Evolutionary conservation across 768 basidiomycete genomes (phyloP), one percentile per base, ranked within the genome.

Genomic region (Hericium rajendrae): DNA sequence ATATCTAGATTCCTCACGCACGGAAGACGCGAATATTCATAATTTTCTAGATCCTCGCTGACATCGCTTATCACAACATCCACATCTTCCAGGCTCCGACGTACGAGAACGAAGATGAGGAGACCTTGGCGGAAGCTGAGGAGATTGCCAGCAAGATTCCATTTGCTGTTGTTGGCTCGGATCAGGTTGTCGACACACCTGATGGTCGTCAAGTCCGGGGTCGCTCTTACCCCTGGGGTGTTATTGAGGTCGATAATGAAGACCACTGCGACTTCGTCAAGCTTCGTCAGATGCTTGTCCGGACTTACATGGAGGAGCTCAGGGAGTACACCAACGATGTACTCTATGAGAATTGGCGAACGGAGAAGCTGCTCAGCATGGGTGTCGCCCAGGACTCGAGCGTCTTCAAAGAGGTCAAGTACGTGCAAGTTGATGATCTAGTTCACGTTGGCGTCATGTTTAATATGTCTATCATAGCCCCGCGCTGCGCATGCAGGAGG

Each of bases 341-440:
- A 39, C 80, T 99, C 57, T 99, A 99, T 70, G 97, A 99, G 80
- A 91, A 97, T 71, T 99, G 97, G 86, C 81, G 97, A 75, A 91
- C 88, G 59, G 93, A 97, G 71, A 98, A 98, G 73, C 76, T 99
- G 57, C 75, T 91, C 69, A 89, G 85, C 70, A 97, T 99, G 97
- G 97, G 97, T 68, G 94, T 99, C 57, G 85, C 91, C 39, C 97
- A 99, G 70, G 97, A 99, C 68, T 90, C 91, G 43, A 89, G 84
- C 54, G 97, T 99, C 43, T 99, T 99, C 88, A 94, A 92, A 77
- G 97, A 98, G 77, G 84, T 97, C 80, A 98, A 98, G 95, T 97
- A 75, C 62, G 92, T 79, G 16, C 16, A 26, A 26, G 53, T 43
- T 48, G 10, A n/a, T 53, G 16, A 26, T 10, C 48, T 38, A 9